A percentile compares a stretch with the other conserved stretches of the same genome.
Evolutionary conservation across 2,329 filamentous ascomycete genomes (phyloP).

Genomic region (Ceratocystis huliohia): DNA sequence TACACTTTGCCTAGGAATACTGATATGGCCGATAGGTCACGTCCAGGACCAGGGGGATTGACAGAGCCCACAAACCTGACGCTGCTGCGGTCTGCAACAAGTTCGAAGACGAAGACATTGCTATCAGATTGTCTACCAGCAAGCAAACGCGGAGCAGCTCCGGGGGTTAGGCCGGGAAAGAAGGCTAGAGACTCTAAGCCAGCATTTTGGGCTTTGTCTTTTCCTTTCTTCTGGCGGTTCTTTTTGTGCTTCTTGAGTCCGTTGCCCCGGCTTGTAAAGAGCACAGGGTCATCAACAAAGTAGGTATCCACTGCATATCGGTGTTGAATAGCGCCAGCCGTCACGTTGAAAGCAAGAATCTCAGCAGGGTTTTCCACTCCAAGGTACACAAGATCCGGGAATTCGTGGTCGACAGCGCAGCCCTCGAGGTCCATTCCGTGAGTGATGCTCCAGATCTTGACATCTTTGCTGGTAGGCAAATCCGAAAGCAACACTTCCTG

Average conservation of each 20-base stretch:
- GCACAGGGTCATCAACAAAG: neutral
- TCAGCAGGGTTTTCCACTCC: conserved; percentile 15
- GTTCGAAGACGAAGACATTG: conserved; percentile 17
- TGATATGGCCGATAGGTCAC: conserved; percentile 18
- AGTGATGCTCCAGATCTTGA: conserved; percentile 18
- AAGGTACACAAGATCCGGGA: conserved; percentile 19
- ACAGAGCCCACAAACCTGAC: conserved; percentile 17
- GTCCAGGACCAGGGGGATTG: conserved; percentile 15
- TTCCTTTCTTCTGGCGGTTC: conserved; percentile 6
- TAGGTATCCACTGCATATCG: conserved; percentile 4
- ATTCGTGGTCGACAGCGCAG: conserved; percentile 18
- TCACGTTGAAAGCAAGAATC: conserved; percentile 18
- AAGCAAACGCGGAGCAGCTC: conserved; percentile 5
- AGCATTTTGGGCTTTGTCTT: neutral
- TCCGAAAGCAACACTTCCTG: conserved; percentile 2
- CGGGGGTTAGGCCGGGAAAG: conserved; percentile 1
- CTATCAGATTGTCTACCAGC: conserved; percentile 19
- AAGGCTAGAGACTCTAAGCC: conserved; percentile 18
- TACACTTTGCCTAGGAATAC: conserved; percentile 18
- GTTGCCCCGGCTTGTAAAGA: neutral
- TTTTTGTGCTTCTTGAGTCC: conserved; percentile 18
- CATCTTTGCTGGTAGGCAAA: neutral
- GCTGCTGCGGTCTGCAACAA: conserved; percentile 7
- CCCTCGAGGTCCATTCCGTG: conserved; percentile 15
- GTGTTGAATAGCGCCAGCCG: conserved; percentile 14